Evolutionary conservation across 768 basidiomycete species (phyloP).

Genomic region (Daedaleopsis nitida): DNA sequence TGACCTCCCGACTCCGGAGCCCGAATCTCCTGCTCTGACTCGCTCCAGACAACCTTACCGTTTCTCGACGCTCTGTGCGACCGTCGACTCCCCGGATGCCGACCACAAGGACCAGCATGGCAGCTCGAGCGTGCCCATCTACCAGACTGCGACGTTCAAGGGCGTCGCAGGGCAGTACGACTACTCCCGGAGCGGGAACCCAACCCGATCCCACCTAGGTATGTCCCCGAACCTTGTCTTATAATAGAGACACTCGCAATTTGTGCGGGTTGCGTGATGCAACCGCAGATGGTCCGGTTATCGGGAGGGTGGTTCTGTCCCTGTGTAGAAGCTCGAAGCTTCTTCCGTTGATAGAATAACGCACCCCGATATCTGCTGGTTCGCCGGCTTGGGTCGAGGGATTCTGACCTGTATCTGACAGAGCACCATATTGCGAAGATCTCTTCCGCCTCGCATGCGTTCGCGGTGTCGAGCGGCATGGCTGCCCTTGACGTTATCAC

Average conservation of each 20-base stretch:
- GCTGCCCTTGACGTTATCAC: slow-evolving; percentile 95
- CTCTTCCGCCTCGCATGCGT: slow-evolving; percentile 87
- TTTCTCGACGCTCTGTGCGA: slow-evolving; percentile 91
- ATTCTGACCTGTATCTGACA: slow-evolving; percentile 33
- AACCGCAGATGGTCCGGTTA: background rate
- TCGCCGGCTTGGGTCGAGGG: no score
- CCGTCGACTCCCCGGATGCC: slow-evolving; percentile 90
- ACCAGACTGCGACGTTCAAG: slow-evolving; percentile 98
- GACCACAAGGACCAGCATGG: slow-evolving; percentile 95
- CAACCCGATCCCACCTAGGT: slow-evolving; percentile 95
- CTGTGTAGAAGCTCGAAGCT: background rate
- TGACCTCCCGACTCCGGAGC: slow-evolving; percentile 79
- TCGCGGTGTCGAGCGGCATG: slow-evolving; percentile 96
- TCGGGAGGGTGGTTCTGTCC: background rate
- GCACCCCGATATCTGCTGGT: no score
- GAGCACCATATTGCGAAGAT: slow-evolving; percentile 98
- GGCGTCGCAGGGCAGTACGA: slow-evolving; percentile 89
- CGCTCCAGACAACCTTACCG: slow-evolving; percentile 72
- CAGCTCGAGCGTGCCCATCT: slow-evolving; percentile 93
- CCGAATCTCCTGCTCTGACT: slow-evolving; percentile 65
- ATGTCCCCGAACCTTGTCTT: slow-evolving; percentile 21
- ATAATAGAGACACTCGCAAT: background rate
- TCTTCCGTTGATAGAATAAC: background rate
- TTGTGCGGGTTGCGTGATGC: background rate
- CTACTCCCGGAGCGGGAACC: slow-evolving; percentile 94